Conservation (phyloP, 768 basidiomycete genomes). For the Sutorius australiensis region DNA sequence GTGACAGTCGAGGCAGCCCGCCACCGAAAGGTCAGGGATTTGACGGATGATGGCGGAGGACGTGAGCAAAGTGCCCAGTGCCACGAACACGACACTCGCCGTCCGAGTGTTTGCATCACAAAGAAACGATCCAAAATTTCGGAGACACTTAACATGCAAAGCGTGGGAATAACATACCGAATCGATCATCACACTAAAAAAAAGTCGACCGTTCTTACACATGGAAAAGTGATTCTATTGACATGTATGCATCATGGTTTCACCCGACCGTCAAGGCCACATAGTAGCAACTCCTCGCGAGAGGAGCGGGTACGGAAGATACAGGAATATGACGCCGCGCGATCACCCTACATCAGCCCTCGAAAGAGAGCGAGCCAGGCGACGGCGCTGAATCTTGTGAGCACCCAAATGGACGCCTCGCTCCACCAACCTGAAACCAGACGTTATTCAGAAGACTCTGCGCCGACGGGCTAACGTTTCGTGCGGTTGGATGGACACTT, state of each 20-base stretch:
- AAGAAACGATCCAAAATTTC: slow-evolving; percentile 8
- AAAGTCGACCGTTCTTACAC: not conserved
- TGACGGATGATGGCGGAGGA: slow-evolving; percentile 8
- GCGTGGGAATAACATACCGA: slow-evolving; percentile 10
- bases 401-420: slow-evolving; percentile 55
- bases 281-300: slow-evolving; percentile 36
- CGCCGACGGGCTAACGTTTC: slow-evolving; percentile 59
- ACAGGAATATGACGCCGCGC: slow-evolving; percentile 78
- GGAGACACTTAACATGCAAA: not conserved
- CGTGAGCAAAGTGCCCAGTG: slow-evolving; percentile 19
- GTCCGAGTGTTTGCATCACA: slow-evolving; percentile 27
- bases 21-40: slow-evolving; percentile 9
- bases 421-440: slow-evolving; percentile 72
- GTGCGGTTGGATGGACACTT: slow-evolving; percentile 66
- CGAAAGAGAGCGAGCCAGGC: slow-evolving; percentile 36
- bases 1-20: slow-evolving; percentile 46
- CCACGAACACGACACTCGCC: slow-evolving; percentile 27
- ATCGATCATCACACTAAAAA: not conserved
- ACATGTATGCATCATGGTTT: slow-evolving; percentile 76
- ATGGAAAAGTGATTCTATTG: not conserved
- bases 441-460: slow-evolving; percentile 55
- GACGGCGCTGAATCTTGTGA: slow-evolving; percentile 46
- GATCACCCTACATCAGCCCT: slow-evolving; percentile 42
- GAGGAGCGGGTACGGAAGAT: slow-evolving; percentile 60
- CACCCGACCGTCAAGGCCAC: slow-evolving; percentile 77